Conservation (phyloP, 306 rosid genomes). For the Cicer arietinum region DNA sequence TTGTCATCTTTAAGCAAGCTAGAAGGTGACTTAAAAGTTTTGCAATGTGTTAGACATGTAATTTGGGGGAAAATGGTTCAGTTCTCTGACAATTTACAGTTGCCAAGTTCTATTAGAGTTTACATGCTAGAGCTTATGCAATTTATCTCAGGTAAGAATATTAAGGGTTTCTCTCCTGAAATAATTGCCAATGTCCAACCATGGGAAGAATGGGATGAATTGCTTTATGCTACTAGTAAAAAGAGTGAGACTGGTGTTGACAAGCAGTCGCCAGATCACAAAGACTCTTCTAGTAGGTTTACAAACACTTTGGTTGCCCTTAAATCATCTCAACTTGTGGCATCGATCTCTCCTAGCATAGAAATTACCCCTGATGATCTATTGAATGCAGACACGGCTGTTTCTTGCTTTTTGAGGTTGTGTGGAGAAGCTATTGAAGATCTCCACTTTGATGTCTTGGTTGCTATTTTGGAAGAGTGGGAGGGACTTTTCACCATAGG, state of each 20-base stretch:
- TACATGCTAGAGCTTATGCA: slow-evolving; percentile 89
- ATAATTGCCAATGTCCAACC: slow-evolving; percentile 67
- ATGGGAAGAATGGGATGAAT: slow-evolving; percentile 95
- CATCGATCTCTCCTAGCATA: slow-evolving; percentile 71
- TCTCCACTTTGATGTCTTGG: slow-evolving; percentile 67
- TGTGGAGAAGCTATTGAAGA: slow-evolving; percentile 63
- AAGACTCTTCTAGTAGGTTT: slow-evolving; percentile 75
- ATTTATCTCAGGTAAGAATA: slow-evolving; percentile 72
- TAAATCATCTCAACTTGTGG: slow-evolving; percentile 82
- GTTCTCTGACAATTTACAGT: slow-evolving; percentile 84
- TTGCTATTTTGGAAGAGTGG: slow-evolving; percentile 87
- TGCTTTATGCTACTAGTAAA: slow-evolving; percentile 52
- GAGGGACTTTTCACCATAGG: slow-evolving; percentile 71
- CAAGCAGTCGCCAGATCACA: slow-evolving; percentile 58
- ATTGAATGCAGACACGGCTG: slow-evolving; percentile 61
- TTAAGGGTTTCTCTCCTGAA: slow-evolving; percentile 79
- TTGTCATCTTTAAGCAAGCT: slow-evolving; percentile 85
- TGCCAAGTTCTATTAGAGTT: slow-evolving; percentile 86
- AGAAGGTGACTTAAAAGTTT: slow-evolving; percentile 75
- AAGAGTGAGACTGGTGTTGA: slow-evolving; percentile 55
- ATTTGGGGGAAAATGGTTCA: slow-evolving; percentile 87
- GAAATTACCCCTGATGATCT: slow-evolving; percentile 83
- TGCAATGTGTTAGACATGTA: slow-evolving; percentile 75
- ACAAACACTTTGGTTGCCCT: slow-evolving; percentile 93
- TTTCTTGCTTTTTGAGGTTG: slow-evolving; percentile 80